A percentile compares a stretch with the other conserved stretches of the same genome.
phyloP scores from a whole-genome alignment of 352 stramenopile genomes.

The Phytophthora pseudosyringae region DNA sequence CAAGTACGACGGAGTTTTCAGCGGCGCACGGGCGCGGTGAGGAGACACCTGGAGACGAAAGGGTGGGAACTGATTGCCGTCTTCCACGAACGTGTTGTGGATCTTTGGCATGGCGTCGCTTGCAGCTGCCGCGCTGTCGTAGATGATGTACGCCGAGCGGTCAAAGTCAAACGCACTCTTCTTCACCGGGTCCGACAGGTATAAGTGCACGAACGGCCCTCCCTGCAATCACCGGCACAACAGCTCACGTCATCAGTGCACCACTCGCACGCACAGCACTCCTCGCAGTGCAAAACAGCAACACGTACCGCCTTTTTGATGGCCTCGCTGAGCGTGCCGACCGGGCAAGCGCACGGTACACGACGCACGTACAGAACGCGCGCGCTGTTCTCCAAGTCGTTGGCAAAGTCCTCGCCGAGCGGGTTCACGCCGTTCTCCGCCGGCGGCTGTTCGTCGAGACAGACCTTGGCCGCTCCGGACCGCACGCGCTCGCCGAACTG shows the following conservation, averaged over 20 bases:
- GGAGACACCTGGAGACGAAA: constrained; percentile 86
- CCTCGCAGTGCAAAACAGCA: not conserved
- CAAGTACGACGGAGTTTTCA: constrained; percentile 87
- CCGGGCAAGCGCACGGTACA: constrained; percentile 80
- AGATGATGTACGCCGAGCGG: constrained; percentile 86
- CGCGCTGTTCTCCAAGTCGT: constrained; percentile 80
- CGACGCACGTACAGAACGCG: constrained; percentile 83
- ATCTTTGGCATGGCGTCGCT: constrained; percentile 83
- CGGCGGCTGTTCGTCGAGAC: constrained; percentile 61
- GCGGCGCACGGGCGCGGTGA: constrained; percentile 72
- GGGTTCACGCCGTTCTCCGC: constrained; percentile 33
- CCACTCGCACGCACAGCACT: not conserved
- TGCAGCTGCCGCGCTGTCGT: constrained; percentile 71
- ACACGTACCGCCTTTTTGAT: constrained; percentile 83
- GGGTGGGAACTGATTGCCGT: constrained; percentile 72
- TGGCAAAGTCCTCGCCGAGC: constrained; percentile 59
- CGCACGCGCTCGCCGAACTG: constrained; percentile 73
- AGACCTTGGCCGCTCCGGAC: constrained; percentile 58
- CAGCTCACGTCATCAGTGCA: not conserved
- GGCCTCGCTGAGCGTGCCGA: constrained; percentile 70
- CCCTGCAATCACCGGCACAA: constrained; percentile 44
- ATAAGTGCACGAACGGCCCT: constrained; percentile 75
- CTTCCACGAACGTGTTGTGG: constrained; percentile 87
- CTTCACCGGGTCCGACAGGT: constrained; percentile 85
- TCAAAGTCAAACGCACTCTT: constrained; percentile 90